phyloP scores from a whole-genome alignment of 345 rosid genomes.

The Citrus cavaleriei region DNA sequence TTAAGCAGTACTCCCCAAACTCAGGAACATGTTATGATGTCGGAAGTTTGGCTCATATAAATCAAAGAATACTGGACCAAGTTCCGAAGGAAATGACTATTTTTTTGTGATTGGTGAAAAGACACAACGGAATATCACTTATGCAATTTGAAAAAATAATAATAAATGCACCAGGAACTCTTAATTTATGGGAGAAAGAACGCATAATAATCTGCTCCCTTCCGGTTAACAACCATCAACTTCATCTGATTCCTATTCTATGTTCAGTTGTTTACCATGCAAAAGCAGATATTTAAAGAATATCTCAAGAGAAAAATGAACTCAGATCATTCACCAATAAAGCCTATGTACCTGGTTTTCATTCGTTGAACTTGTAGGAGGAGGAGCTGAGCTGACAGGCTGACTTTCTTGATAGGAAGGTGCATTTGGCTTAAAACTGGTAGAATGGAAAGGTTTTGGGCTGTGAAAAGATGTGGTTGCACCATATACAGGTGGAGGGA shows the following conservation, averaged over 20 bases:
- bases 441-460: slow-evolving; percentile 33
- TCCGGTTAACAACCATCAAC: neutral
- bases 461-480: slow-evolving; percentile 30
- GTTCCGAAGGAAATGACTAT: neutral
- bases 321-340: neutral
- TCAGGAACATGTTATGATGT: neutral
- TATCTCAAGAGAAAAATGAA: neutral
- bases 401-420: slow-evolving; percentile 44
- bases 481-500: slow-evolving; percentile 71
- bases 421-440: slow-evolving; percentile 54
- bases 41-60: neutral
- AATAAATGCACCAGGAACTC: neutral
- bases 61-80: neutral
- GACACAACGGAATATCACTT: neutral
- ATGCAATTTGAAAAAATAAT: neutral
- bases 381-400: slow-evolving; percentile 42
- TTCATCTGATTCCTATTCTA: neutral
- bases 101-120: neutral
- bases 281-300: neutral
- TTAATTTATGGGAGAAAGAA: neutral
- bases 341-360: slow-evolving; percentile 56
- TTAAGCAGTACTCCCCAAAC: neutral
- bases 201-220: neutral
- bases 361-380: slow-evolving; percentile 41
- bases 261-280: neutral